Evolutionary conservation across 345 rosid species (phyloP).

Genomic region (Rhodomyrtus tomentosa): DNA sequence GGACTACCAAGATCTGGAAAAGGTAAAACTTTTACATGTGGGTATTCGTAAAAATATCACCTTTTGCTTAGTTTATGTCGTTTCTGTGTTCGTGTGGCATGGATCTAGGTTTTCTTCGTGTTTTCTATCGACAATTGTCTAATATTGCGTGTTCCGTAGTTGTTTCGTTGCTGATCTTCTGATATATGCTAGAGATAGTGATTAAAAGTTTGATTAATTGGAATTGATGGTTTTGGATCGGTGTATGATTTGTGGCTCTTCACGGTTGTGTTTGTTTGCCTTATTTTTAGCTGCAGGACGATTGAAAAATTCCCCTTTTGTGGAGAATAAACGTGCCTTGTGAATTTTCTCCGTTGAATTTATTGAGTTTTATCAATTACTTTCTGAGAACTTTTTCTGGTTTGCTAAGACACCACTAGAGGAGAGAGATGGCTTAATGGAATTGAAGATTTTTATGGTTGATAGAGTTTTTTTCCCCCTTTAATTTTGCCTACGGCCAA

Average conservation of each 20-base stretch:
- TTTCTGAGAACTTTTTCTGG: not conserved
- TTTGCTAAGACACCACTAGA: not conserved
- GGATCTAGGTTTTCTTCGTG: not conserved
- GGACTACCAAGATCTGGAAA: slow-evolving; percentile 13
- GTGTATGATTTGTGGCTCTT: not conserved
- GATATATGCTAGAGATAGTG: not conserved
- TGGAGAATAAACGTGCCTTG: not conserved
- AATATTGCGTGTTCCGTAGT: not conserved
- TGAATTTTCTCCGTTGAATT: not conserved
- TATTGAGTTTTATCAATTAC: not conserved
- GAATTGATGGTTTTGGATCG: not conserved
- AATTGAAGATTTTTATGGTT: not conserved
- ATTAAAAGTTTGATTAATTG: not conserved
- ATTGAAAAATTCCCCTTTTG: not conserved
- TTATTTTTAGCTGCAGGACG: not conserved
- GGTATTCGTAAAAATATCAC: not conserved
- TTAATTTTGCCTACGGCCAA: not conserved
- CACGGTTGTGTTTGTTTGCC: not conserved
- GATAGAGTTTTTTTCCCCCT: not conserved
- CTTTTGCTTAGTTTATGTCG: not conserved
- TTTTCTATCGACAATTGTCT: not conserved
- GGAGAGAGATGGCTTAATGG: not conserved
- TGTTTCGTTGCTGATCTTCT: not conserved
- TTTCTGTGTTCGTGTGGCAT: not conserved
- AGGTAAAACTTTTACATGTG: not conserved